A percentile compares a stretch with the other conserved stretches of the same genome.
Evolutionary conservation across 78 protist genomes (phyloP).

Genomic region (Dictyostelium purpureum): DNA sequence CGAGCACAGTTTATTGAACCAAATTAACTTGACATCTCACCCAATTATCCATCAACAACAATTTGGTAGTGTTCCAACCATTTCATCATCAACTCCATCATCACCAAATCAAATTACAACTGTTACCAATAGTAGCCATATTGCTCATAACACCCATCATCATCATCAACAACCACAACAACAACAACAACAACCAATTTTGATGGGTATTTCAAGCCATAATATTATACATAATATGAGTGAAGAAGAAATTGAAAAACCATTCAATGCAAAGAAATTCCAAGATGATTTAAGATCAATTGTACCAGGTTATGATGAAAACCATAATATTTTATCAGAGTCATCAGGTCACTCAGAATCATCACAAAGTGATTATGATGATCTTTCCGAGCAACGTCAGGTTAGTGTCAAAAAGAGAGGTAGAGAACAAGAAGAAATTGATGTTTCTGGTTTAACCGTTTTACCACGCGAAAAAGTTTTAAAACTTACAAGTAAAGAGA

Average conservation of each 20-base stretch:
- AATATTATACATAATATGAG: not conserved
- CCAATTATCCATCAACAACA: not conserved
- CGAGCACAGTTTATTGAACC: not conserved
- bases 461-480: conserved; percentile 46
- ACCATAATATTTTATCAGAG: not conserved
- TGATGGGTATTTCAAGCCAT: not conserved
- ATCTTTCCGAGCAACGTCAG: not conserved
- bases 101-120: not conserved
- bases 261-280: conserved; percentile 31
- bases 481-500: conserved; percentile 58
- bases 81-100: not conserved
- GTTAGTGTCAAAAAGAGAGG: not conserved
- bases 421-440: conserved; percentile 43
- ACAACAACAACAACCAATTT: not conserved
- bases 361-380: conserved; percentile 46
- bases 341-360: conserved; percentile 5
- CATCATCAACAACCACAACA: not conserved
- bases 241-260: conserved; percentile 5
- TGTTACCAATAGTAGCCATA: not conserved
- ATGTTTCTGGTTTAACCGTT: conserved; percentile 23
- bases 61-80: not conserved
- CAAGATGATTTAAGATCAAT: conserved; percentile 8
- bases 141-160: not conserved
- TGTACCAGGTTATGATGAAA: conserved; percentile 32
- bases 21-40: not conserved